phyloP scores from a whole-genome alignment of 768 basidiomycete species.

The Rhodotorula babjevae region DNA sequence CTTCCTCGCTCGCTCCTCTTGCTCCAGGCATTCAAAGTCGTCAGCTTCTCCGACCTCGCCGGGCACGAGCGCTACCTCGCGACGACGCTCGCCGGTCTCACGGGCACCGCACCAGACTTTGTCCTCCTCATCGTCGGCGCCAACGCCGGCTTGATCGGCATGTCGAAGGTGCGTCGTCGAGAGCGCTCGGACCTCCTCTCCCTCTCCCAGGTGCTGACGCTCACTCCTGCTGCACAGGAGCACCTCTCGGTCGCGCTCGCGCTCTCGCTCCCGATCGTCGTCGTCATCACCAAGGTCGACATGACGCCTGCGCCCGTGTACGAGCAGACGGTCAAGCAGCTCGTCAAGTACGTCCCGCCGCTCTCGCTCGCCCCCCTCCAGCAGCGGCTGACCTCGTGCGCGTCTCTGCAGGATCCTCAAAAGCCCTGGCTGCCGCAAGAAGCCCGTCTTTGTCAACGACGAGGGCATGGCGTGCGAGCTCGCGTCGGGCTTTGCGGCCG shows the following conservation, averaged over 20 bases:
- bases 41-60: conserved; percentile 92
- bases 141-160: conserved; percentile 62
- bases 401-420: conserved; percentile 52
- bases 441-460: conserved; percentile 60
- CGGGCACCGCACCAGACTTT: conserved; percentile 80
- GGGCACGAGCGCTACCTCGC: conserved; percentile 70
- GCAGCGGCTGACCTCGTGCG: conserved; percentile 54
- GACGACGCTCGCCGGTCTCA: conserved; percentile 90
- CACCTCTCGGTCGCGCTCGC: conserved; percentile 93
- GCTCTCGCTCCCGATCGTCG: conserved; percentile 83
- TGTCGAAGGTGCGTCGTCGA: conserved; percentile 43
- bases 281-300: conserved; percentile 95
- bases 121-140: conserved; percentile 88
- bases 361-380: background rate
- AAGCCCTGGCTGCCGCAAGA: conserved; percentile 65
- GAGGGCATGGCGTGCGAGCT: conserved; percentile 74
- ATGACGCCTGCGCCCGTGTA: conserved; percentile 93
- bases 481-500: conserved; percentile 66
- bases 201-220: background rate
- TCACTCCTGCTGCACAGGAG: conserved; percentile 54
- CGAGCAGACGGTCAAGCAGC: conserved; percentile 85
- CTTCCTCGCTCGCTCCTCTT: too few relatives aligned
- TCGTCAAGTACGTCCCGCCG: conserved; percentile 81
- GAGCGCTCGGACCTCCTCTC: background rate
- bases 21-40: conserved; percentile 61